Conservation (phyloP, 805 yeast species). For the Soucietia sequanensis region DNA sequence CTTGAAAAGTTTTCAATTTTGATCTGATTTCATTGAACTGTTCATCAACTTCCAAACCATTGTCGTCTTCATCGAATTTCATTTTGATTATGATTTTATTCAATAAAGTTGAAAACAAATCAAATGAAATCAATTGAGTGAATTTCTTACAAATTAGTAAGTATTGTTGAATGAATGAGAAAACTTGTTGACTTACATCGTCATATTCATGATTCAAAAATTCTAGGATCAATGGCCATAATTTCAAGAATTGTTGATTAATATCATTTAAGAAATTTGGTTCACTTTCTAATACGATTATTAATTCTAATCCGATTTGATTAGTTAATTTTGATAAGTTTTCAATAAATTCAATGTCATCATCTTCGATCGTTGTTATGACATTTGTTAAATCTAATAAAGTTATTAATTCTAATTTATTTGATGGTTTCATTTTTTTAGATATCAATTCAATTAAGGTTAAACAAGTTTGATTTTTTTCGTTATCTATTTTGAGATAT, state of each 20-base stretch:
- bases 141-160: constrained; percentile 66
- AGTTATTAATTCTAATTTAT: constrained; percentile 66
- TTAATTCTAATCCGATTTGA: constrained; percentile 71
- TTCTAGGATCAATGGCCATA: constrained; percentile 70
- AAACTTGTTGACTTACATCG: constrained; percentile 80
- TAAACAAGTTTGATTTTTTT: constrained; percentile 57
- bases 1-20: constrained; percentile 77
- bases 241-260: constrained; percentile 49
- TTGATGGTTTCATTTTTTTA: constrained; percentile 75
- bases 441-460: constrained; percentile 64
- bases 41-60: constrained; percentile 69
- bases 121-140: constrained; percentile 32
- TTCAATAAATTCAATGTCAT: constrained; percentile 69
- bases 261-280: constrained; percentile 37
- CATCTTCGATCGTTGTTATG: constrained; percentile 32
- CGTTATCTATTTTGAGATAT: constrained; percentile 48
- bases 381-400: constrained; percentile 65
- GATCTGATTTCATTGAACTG: constrained; percentile 79
- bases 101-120: constrained; percentile 61
- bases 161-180: constrained; percentile 76
- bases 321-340: constrained; percentile 71
- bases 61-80: constrained; percentile 74
- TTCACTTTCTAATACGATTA: constrained; percentile 59
- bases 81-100: constrained; percentile 72
- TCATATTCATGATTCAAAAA: constrained; percentile 83